Conservation (phyloP, 768 basidiomycete genomes). For the Boletus barrowsii region DNA sequence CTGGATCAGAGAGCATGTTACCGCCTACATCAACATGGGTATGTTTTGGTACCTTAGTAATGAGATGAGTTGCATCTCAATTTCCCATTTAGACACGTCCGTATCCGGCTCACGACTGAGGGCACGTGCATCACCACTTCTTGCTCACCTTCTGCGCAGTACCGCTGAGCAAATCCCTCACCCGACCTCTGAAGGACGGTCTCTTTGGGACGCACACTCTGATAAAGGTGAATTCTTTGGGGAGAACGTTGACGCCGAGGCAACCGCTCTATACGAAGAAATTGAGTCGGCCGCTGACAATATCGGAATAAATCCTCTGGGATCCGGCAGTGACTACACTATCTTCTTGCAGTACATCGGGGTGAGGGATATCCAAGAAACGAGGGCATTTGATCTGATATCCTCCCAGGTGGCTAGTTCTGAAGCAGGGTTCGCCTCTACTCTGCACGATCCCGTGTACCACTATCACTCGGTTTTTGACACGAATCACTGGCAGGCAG, state of each 20-base stretch:
- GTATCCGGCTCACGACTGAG: conserved; percentile 50
- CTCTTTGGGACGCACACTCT: conserved; percentile 74
- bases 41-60: conserved; percentile 30
- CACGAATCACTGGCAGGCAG: conserved; percentile 66
- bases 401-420: conserved; percentile 32
- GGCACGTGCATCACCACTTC: conserved; percentile 71
- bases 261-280: conserved; percentile 26
- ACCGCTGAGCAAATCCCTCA: conserved; percentile 73
- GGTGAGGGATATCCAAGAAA: conserved; percentile 33
- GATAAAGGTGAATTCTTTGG: conserved; percentile 49
- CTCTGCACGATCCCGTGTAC: conserved; percentile 58
- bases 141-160: conserved; percentile 69
- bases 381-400: conserved; percentile 1
- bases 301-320: conserved; percentile 56
- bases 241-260: conserved; percentile 29
- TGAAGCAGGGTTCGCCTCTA: conserved; percentile 29
- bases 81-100: conserved; percentile 45
- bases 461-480: conserved; percentile 81
- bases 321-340: conserved; percentile 89
- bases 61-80: conserved; percentile 27
- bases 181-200: conserved; percentile 58
- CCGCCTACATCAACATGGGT: conserved; percentile 86
- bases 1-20: conserved; percentile 79
- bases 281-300: conserved; percentile 27
- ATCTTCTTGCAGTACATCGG: conserved; percentile 84